Base-by-base conservation (phyloP, 2,329 filamentous ascomycete genomes). In the Fusarium nygamai region DNA sequence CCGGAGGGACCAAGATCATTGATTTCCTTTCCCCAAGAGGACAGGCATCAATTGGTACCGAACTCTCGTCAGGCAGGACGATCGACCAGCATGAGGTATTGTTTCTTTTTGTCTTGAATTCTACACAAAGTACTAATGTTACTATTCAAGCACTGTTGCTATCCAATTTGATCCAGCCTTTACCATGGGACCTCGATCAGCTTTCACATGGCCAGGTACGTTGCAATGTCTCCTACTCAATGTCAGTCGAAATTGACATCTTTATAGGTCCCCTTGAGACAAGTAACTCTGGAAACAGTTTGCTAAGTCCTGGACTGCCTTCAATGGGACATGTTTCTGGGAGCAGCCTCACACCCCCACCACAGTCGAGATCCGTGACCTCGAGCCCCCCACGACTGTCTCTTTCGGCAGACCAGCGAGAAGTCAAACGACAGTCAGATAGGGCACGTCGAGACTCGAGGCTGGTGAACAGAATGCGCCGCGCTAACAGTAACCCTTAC, bases 381-480 rank as follows among this genome's bases (percentile, higher is more conserved):
- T 87, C 86, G 29, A 92, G 90, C 81, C 89, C 90, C 33, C 88
- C 89, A 11, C 85, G 87, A 71, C 82, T 82, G 51, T 83, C 83
- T 43, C 84, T 91, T 78, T 89, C 88, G 11, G 83, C 88, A 12
- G 89, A 91, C 78, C 89, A 91, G 79, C 87, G 90, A 71, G 89
- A 91, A 77, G 79, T 91, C 47, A 91, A 90, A 82, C 86, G 89
- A 67, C 89, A 92, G 76, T 85, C 87, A 69, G 89, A 91, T 73
- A 88, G 88, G 74, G 87, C 85, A 50, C 87, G 90, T 65, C 85
- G 90, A 74, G 88, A 90, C 73, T 87, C 87, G 12, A 92, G 91
- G 78, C 80, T 88, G 22, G 84, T 85, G 7, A 80, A 82, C 14
- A 86, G 89, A 67, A 83, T 87, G 56, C 85, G 87, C 71, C 86